These are phyloP conservation scores for Polytrichum formosum DNA, from an alignment of 225 moss, liverwort and hornwort species.

Conservation along the genomic window DNA sequence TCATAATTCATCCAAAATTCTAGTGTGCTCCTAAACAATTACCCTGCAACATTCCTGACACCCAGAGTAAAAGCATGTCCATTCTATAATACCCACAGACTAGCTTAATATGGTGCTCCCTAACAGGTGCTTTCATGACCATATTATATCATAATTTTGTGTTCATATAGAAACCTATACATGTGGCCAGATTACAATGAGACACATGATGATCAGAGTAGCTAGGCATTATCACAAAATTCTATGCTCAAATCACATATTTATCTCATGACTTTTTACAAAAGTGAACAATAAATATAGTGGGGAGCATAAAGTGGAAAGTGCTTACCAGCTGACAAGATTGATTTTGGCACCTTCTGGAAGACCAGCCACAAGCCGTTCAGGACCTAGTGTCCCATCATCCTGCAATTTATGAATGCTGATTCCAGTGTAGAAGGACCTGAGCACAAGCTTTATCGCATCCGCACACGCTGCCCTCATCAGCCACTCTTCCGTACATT, in stretches of 20 bases:
- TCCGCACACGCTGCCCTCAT: slow-evolving; percentile 40
- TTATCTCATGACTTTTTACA: neutral
- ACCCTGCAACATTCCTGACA: too few species aligned
- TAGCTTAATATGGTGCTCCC: too few species aligned
- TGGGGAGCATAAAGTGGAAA: neutral
- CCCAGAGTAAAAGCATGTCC: too few species aligned
- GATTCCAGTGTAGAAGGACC: slow-evolving; percentile 97
- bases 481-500: slow-evolving; percentile 17
- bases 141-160: neutral
- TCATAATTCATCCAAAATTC: too few species aligned
- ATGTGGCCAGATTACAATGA: slow-evolving; percentile 2
- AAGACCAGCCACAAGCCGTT: slow-evolving; percentile 56
- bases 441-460: slow-evolving; percentile 83
- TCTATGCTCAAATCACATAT: too few species aligned
- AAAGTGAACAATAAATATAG: neutral
- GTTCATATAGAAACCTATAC: slow-evolving; percentile 5
- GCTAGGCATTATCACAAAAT: neutral
- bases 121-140: neutral
- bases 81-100: too few species aligned
- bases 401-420: slow-evolving; percentile 69
- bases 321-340: slow-evolving; percentile 79
- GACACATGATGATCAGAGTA: neutral
- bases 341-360: slow-evolving; percentile 83
- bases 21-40: too few species aligned
- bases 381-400: slow-evolving; percentile 69